These are phyloP conservation scores for Colletotrichum nymphaeae DNA, from an alignment of 2,329 filamentous ascomycete genomes.

Conservation along the genomic window DNA sequence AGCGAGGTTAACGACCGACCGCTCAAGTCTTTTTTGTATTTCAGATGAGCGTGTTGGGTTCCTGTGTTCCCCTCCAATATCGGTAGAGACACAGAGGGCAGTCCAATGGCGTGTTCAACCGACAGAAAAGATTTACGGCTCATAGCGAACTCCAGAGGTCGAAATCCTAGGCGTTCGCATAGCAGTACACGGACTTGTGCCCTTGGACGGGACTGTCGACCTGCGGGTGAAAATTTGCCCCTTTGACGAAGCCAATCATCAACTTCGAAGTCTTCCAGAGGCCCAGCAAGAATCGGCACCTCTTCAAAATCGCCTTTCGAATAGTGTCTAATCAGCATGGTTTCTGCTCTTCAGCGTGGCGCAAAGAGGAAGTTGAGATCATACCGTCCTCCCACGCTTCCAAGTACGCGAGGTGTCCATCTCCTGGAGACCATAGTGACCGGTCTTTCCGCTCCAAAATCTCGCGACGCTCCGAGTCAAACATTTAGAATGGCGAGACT, in stretches of 20 bases:
- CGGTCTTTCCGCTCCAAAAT: neutral
- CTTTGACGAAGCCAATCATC: neutral
- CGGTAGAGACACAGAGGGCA: neutral
- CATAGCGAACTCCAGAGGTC: neutral
- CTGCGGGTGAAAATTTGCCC: neutral
- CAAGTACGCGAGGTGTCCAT: neutral
- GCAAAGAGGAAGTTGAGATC: too few relatives aligned
- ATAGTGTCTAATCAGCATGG: neutral
- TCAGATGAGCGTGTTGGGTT: neutral
- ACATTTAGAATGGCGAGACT: neutral
- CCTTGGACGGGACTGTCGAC: too few relatives aligned
- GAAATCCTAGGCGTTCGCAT: neutral
- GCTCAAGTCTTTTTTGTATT: neutral
- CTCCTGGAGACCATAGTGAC: neutral
- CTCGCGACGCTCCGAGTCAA: neutral
- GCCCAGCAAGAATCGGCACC: neutral
- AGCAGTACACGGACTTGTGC: neutral
- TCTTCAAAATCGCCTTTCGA: too few relatives aligned
- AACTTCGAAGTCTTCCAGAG: neutral
- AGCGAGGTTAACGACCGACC: neutral
- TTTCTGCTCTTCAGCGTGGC: neutral
- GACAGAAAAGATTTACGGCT: neutral
- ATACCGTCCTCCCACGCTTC: neutral
- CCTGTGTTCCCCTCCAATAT: neutral
- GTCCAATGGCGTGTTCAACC: neutral